These are phyloP conservation scores for Chaetomiaceae sp. DNA, from an alignment of 2,329 filamentous ascomycete species.

Conservation along the genomic window DNA sequence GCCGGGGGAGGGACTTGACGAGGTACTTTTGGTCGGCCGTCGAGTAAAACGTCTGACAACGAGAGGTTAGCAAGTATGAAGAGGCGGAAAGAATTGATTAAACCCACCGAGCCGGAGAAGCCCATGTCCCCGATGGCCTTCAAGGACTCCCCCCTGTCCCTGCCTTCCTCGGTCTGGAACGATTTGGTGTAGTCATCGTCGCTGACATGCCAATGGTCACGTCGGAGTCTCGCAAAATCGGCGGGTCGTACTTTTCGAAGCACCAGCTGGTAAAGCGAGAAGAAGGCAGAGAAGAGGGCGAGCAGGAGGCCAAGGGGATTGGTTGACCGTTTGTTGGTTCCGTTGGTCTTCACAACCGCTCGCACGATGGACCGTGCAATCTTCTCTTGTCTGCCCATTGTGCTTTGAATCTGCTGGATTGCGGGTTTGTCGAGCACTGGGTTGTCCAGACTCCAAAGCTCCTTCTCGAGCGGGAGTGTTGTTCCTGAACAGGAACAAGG, in stretches of 20 bases:
- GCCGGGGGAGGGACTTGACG: constrained; percentile 65
- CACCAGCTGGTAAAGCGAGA: constrained; percentile 47
- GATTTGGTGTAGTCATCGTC: constrained; percentile 39
- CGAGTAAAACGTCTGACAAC: constrained; percentile 62
- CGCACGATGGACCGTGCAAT: constrained; percentile 40
- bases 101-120: constrained; percentile 61
- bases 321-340: constrained; percentile 27
- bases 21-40: constrained; percentile 64
- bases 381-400: constrained; percentile 29
- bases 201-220: constrained; percentile 33
- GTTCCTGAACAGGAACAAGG: not conserved
- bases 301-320: constrained; percentile 41
- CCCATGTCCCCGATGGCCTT: constrained; percentile 63
- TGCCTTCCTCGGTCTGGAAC: constrained; percentile 44
- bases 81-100: no score
- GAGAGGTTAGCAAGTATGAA: not conserved
- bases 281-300: constrained; percentile 43
- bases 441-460: not conserved
- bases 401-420: not conserved
- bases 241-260: constrained; percentile 44
- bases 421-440: not conserved
- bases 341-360: constrained; percentile 32
- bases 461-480: not conserved
- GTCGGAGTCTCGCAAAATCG: constrained; percentile 48
- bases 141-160: constrained; percentile 38